Base-by-base conservation (phyloP, 1,284 basidiomycete genomes). In the Stygiomarasmius scandens region DNA sequence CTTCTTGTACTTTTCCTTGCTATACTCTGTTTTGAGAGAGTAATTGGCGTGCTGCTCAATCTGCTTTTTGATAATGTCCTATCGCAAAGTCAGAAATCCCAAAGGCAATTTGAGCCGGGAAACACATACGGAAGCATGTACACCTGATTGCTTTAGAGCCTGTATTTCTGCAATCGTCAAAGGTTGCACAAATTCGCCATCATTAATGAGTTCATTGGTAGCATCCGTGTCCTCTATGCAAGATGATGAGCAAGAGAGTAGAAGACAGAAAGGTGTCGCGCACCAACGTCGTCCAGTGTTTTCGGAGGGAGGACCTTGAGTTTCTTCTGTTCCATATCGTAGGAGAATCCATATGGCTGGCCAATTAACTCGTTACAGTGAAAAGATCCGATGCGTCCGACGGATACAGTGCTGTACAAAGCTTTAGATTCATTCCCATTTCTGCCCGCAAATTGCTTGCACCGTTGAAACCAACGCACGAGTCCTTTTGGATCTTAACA, bases 1-100 rank as follows among this genome's bases (percentile, higher is more conserved):
- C 71, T 95, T 95, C 69, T 86, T 90, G 75, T 97, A 98, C 71
- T 98, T 98, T 67, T 97, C 95, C 73, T 98, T 97, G 72, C 92
- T 95, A 70, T 95, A 97, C 72, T 96, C 96, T 1, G 95, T 97
- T 76, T 98, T 98, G 54, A 96, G 77, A 8, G 86, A 86, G 71
- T 92, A 98, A 66, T 92, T 91, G 32, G 90, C 88, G 67, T 98
- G 95, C 64, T 89, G 84, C 64, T 93, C 93, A 57, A 97, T 95
- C 73, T 98, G 95, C 69, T 82, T 86, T 67, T 91, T 86, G 67
- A 98, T 96, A 60, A 98, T 97, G 70, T 96, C 94, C 88, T 96
- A 34, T 50, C 53, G n/a, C 43, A 48, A 22, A 23, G 38, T 56
- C 44, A 27, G 10, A 34, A 46, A 10, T 32, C 12, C 29, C 29